A percentile compares a stretch with the other conserved stretches of the same genome.
Conservation (phyloP, 2,329 filamentous ascomycete species). For the Cladosporium colombiae region DNA sequence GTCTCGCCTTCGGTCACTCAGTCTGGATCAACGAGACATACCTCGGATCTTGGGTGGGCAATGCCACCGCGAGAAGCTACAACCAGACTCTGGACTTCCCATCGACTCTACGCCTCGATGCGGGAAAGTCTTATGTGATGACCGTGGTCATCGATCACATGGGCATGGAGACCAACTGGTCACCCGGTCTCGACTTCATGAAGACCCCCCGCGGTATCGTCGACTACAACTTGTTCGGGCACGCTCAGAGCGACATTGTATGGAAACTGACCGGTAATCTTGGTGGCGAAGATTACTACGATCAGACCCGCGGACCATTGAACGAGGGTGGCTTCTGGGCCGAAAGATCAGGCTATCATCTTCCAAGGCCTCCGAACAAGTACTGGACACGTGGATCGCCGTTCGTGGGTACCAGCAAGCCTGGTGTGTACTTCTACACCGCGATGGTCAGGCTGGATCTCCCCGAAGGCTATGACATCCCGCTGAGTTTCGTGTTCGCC, state of each 20-base stretch:
- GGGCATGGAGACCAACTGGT: constrained; percentile 67
- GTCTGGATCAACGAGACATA: constrained; percentile 66
- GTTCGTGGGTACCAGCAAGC: constrained; percentile 48
- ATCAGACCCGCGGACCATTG: constrained; percentile 61
- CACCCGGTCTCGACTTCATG: constrained; percentile 60
- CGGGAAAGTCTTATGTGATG: constrained; percentile 59
- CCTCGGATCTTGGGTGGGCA: constrained; percentile 65
- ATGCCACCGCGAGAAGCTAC: constrained; percentile 49
- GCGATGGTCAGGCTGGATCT: constrained; percentile 58
- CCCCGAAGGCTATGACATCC: constrained; percentile 60
- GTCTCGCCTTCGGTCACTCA: constrained; percentile 65
- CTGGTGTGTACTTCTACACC: constrained; percentile 62
- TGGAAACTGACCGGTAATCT: constrained; percentile 73
- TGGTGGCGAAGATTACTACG: constrained; percentile 63
- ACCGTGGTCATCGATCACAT: constrained; percentile 74
- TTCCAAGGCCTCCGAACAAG: constrained; percentile 53
- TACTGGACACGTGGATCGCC: constrained; percentile 44
- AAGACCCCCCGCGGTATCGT: constrained; percentile 65
- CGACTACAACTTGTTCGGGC: constrained; percentile 57
- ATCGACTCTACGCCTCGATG: constrained; percentile 46
- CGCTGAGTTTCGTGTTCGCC: constrained; percentile 59
- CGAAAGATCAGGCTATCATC: constrained; percentile 65
- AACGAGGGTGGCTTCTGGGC: constrained; percentile 67
- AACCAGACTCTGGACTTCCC: constrained; percentile 56
- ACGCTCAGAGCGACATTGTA: constrained; percentile 48